phyloP scores from a whole-genome alignment of 2,329 filamentous ascomycete species.

The Amylocarpus encephaloides region DNA sequence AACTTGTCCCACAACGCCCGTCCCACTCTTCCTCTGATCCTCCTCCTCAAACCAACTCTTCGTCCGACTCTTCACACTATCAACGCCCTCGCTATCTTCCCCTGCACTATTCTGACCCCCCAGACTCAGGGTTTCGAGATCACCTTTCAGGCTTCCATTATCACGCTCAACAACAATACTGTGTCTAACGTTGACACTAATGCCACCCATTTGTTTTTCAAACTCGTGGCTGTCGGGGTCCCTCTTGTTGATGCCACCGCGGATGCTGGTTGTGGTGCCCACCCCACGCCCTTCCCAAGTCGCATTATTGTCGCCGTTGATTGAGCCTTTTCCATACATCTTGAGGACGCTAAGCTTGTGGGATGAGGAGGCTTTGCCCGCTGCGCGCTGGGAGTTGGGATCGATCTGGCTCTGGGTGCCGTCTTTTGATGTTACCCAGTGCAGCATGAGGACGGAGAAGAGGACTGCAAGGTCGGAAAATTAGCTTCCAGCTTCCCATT shows the following conservation, averaged over 20 bases:
- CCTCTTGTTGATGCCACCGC: not conserved
- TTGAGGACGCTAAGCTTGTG: not conserved
- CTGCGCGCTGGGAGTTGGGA: not conserved
- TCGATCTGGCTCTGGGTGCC: not conserved
- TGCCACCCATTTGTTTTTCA: not conserved
- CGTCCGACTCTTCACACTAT: not conserved
- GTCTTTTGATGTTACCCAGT: slow-evolving; percentile 47
- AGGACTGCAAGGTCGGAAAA: slow-evolving; percentile 35
- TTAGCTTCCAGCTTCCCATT: slow-evolving; percentile 27
- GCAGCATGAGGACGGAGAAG: slow-evolving; percentile 52
- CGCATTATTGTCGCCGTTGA: not conserved
- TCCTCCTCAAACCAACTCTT: not conserved
- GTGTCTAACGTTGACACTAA: slow-evolving; percentile 2
- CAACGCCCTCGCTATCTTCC: no score
- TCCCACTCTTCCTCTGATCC: not conserved
- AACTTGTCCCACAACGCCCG: not conserved
- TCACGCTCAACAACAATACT: not conserved
- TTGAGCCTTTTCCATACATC: not conserved
- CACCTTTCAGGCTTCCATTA: not conserved
- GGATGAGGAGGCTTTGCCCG: not conserved
- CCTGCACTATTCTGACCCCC: not conserved
- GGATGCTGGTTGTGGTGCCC: not conserved
- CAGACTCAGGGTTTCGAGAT: not conserved
- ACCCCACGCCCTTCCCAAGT: not conserved
- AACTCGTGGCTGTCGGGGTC: not conserved